Base-by-base conservation (phyloP, 257 asterid genomes). In the Solanum gracilifrons region DNA sequence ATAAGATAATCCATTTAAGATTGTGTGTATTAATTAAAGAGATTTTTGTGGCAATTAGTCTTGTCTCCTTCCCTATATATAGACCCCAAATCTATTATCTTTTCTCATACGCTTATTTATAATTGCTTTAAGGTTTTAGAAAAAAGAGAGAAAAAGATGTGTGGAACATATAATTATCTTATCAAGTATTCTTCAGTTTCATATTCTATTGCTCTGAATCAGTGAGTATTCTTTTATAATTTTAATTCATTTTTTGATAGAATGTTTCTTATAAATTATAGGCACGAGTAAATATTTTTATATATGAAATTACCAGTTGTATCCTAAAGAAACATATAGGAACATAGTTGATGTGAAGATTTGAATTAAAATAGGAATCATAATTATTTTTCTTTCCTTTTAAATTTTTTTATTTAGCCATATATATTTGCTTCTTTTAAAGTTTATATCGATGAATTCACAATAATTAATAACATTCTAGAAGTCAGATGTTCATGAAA, bases 81-180 rank as follows among this genome's bases (percentile, higher is more conserved):
- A 84, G n/a, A 66, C 33, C 37, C 20, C 69, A 21, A 60, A 9
- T 60, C 0, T n/a, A n/a, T n/a, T n/a, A n/a, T n/a, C n/a, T n/a
- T n/a, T n/a, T n/a, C n/a, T n/a, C n/a, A n/a, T n/a, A n/a, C n/a
- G n/a, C n/a, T n/a, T n/a, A n/a, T n/a, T n/a, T n/a, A n/a, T n/a
- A n/a, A n/a, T n/a, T n/a, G n/a, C n/a, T n/a, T n/a, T n/a, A n/a
- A n/a, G n/a, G 21, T 32, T 33, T 21, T 32, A 83, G 36, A 13
- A 10, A 74, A 13, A 37, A 39, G 39, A 66, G n/a, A 31, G 87
- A 48, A 74, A 25, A 13, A 46, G 13, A 23, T 93, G 96, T 90
- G 93, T 58, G 93, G 92, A 25, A 90, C 90, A 76, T 89, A 88
- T 35, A 76, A 72, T 66, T 79, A 69, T 35, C 46, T 71, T 68